These are phyloP conservation scores for Starmera pachycereana DNA, from an alignment of 805 yeast genomes.

Conservation along the genomic window DNA sequence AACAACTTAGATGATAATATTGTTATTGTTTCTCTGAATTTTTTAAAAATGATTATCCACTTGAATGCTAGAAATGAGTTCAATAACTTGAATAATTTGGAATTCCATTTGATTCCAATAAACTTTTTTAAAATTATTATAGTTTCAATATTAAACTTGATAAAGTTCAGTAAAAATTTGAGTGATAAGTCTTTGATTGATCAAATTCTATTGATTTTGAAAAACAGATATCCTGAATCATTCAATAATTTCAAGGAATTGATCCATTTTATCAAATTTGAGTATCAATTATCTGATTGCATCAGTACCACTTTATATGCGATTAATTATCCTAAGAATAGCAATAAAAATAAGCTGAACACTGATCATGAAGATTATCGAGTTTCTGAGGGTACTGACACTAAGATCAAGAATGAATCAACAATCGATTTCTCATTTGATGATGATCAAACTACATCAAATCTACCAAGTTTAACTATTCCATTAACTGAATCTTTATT, in stretches of 20 bases:
- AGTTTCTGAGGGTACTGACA: too few relatives aligned
- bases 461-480: too few relatives aligned
- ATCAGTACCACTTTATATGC: too few relatives aligned
- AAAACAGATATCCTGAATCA: constrained; percentile 18
- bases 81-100: constrained; percentile 15
- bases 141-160: constrained; percentile 11
- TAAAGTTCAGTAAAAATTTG: constrained; percentile 5
- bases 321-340: too few relatives aligned
- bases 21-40: too few relatives aligned
- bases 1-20: too few relatives aligned
- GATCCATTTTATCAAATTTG: not conserved
- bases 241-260: constrained; percentile 13
- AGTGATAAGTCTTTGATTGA: constrained; percentile 4
- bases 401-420: too few relatives aligned
- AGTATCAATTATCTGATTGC: not conserved
- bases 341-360: too few relatives aligned
- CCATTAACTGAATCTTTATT: too few relatives aligned
- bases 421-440: too few relatives aligned
- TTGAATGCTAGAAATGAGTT: constrained; percentile 2
- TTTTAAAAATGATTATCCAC: not conserved
- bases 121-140: constrained; percentile 16
- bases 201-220: constrained; percentile 9
- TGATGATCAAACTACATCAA: too few relatives aligned
- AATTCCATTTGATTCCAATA: constrained; percentile 18
- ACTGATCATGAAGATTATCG: too few relatives aligned